These are phyloP conservation scores for Talaromyces sp. DNA, from an alignment of 2,329 filamentous ascomycete species.

Conservation along the genomic window DNA sequence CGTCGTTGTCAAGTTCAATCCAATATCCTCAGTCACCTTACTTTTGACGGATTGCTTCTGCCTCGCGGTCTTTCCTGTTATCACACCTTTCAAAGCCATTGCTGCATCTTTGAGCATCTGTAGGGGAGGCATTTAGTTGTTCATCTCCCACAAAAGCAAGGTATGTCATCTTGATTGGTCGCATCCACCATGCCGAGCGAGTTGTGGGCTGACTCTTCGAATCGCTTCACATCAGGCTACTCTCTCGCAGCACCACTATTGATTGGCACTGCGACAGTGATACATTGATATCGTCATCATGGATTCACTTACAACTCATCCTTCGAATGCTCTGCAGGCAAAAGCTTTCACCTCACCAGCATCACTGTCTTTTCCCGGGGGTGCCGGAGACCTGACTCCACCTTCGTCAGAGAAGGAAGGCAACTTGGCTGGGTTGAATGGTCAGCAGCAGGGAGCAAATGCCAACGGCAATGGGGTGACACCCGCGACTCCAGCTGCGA, in stretches of 20 bases:
- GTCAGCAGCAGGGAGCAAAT: slow-evolving; percentile 56
- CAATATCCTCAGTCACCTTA: slow-evolving; percentile 5
- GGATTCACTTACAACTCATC: slow-evolving; percentile 89
- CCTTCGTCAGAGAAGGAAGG: slow-evolving; percentile 69
- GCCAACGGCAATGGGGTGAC: slow-evolving; percentile 72
- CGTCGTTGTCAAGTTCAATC: background rate
- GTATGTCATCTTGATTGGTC: slow-evolving; percentile 20
- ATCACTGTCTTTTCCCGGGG: slow-evolving; percentile 87
- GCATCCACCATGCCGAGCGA: background rate
- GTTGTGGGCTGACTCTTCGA: background rate
- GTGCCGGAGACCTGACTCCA: slow-evolving; percentile 76
- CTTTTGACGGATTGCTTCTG: slow-evolving; percentile 13
- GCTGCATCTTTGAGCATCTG: slow-evolving; percentile 24
- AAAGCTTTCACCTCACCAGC: slow-evolving; percentile 92
- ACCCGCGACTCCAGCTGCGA: slow-evolving; percentile 86
- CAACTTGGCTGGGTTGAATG: slow-evolving; percentile 45
- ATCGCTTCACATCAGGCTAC: background rate
- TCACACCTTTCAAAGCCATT: slow-evolving; percentile 12
- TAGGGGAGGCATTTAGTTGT: slow-evolving; percentile 97
- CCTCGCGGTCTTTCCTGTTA: background rate
- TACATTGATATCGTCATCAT: slow-evolving; percentile 52
- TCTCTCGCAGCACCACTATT: background rate
- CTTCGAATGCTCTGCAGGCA: slow-evolving; percentile 84
- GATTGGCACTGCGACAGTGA: background rate
- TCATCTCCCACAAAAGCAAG: slow-evolving; percentile 76